Conservation (phyloP, 805 yeast species). For the Suhomyces kilbournensis region DNA sequence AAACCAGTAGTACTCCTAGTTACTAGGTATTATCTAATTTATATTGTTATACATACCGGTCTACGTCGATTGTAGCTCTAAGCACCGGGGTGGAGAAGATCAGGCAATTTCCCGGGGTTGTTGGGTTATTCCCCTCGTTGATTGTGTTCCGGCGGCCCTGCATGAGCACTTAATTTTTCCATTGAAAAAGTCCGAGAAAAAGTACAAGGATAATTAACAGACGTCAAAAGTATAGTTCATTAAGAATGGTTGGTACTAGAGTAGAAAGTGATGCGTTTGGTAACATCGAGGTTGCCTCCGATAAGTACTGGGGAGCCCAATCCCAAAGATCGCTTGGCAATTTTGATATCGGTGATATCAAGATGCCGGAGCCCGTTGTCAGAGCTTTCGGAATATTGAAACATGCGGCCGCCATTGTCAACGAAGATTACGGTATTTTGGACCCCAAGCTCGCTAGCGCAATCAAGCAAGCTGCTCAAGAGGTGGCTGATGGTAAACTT, state of each 20-base stretch:
- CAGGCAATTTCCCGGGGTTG: not conserved
- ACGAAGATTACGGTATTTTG: constrained; percentile 31
- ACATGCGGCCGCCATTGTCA: constrained; percentile 38
- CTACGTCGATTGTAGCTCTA: not conserved
- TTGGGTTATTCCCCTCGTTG: not conserved
- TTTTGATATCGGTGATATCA: constrained; percentile 38
- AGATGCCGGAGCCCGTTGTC: constrained; percentile 35
- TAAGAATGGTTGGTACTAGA: constrained; percentile 15
- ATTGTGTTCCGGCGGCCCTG: not conserved
- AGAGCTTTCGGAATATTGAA: constrained; percentile 37
- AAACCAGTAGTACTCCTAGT: no score
- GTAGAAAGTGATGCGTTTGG: constrained; percentile 39
- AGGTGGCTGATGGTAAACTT: constrained; percentile 38
- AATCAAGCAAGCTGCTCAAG: constrained; percentile 35
- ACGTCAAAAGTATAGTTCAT: not conserved
- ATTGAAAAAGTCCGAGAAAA: not conserved
- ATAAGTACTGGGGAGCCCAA: constrained; percentile 40
- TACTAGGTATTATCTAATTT: no score
- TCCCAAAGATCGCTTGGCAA: constrained; percentile 37
- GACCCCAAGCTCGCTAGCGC: constrained; percentile 32
- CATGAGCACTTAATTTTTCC: not conserved
- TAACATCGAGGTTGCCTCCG: constrained; percentile 31
- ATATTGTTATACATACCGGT: not conserved
- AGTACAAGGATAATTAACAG: not conserved
- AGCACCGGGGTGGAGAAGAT: not conserved